Percentiles rank a stretch among this genome's conserved stretches.
Conservation (phyloP, 2,329 filamentous ascomycete genomes). For the Paramyrothecium roridum region DNA sequence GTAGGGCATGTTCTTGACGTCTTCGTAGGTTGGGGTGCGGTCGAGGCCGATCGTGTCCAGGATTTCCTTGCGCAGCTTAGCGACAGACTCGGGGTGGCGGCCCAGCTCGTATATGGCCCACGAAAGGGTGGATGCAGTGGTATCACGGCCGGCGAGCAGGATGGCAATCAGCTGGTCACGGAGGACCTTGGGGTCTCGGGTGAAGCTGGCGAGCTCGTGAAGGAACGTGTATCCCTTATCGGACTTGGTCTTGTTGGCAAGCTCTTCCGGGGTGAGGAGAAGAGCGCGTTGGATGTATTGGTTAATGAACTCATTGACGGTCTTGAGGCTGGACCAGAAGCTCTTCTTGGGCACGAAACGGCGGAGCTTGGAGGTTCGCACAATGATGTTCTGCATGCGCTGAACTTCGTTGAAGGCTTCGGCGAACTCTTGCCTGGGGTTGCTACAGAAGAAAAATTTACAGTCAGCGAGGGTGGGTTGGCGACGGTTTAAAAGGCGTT, state of each 20-base stretch:
- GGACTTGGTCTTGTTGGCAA: conserved; percentile 68
- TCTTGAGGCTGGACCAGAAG: conserved; percentile 62
- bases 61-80: conserved; percentile 73
- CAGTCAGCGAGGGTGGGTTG: neutral
- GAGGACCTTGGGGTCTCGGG: conserved; percentile 66
- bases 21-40: conserved; percentile 65
- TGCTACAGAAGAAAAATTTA: conserved; percentile 31
- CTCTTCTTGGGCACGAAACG: conserved; percentile 58
- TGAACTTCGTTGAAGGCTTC: conserved; percentile 79
- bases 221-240: conserved; percentile 79
- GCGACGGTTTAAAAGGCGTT: neutral
- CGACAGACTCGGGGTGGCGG: conserved; percentile 63
- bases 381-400: conserved; percentile 65
- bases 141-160: conserved; percentile 82
- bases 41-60: conserved; percentile 60
- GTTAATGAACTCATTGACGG: conserved; percentile 74
- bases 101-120: conserved; percentile 83
- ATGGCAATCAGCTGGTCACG: conserved; percentile 83
- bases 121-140: conserved; percentile 76
- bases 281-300: conserved; percentile 75
- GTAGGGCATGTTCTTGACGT: conserved; percentile 87
- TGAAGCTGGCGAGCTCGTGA: conserved; percentile 79
- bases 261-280: conserved; percentile 64
- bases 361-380: conserved; percentile 62
- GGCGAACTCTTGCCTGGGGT: conserved; percentile 67